Percentiles rank a stretch among this genome's conserved stretches.
Evolutionary conservation across 371 early-diverging fungal genomes (phyloP).

Genomic region (Mortierella sp.): DNA sequence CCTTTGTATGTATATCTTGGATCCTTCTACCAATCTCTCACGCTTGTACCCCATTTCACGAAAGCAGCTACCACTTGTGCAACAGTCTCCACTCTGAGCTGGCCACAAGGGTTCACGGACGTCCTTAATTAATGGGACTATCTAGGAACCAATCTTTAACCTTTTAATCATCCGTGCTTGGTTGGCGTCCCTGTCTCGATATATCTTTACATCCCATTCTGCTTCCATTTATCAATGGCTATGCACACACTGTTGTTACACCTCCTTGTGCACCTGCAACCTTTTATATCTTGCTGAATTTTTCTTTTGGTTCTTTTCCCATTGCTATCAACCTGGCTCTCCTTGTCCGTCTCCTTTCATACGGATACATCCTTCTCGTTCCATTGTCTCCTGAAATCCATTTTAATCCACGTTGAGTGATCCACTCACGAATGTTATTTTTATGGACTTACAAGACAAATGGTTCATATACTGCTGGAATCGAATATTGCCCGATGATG

Average conservation of each 20-base stretch:
- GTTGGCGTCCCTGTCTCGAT: neutral
- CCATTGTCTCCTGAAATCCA: constrained; percentile 47
- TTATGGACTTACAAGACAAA: neutral
- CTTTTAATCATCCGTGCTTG: neutral
- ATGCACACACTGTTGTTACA: constrained; percentile 1
- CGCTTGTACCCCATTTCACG: too few species aligned
- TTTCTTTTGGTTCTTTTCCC: too few species aligned
- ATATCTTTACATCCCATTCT: neutral
- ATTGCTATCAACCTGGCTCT: constrained; percentile 13
- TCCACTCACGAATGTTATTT: neutral
- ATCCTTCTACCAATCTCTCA: neutral
- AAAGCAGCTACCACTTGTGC: too few species aligned
- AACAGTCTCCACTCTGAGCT: too few species aligned
- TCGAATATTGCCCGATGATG: neutral
- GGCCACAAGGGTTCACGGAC: too few species aligned
- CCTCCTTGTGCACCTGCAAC: neutral
- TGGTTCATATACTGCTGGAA: neutral
- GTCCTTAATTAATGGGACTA: too few species aligned
- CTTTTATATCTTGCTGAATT: neutral
- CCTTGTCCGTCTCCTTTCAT: constrained; percentile 36
- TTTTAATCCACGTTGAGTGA: constrained; percentile 31
- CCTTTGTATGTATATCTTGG: neutral
- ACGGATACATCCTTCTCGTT: constrained; percentile 6
- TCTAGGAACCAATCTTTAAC: neutral
- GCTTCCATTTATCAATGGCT: neutral